These are phyloP conservation scores for Rhizophora apiculata DNA, from an alignment of 345 rosid genomes.

Conservation along the genomic window DNA sequence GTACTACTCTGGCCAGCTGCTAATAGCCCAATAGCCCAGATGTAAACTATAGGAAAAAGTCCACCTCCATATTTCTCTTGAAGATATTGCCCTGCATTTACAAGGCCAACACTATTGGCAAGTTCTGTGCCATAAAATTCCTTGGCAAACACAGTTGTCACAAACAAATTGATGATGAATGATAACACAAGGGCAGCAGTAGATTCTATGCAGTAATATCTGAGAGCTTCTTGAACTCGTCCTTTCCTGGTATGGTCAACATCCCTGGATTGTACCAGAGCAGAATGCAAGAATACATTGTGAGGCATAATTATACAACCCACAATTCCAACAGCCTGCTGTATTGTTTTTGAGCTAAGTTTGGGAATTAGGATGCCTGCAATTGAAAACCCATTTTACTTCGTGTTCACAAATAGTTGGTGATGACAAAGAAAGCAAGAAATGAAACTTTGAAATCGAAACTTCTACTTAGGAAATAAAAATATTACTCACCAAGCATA, in stretches of 20 bases:
- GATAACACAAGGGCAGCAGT: conserved; percentile 67
- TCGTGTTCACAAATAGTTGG: neutral
- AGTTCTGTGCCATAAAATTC: conserved; percentile 73
- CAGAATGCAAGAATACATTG: conserved; percentile 88
- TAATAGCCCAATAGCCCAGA: conserved; percentile 83
- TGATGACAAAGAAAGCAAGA: neutral
- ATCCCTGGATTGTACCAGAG: conserved; percentile 91
- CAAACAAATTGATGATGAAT: conserved; percentile 81
- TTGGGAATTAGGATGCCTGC: conserved; percentile 76
- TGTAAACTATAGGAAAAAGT: conserved; percentile 76
- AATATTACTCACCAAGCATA: conserved; percentile 52
- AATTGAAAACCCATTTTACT: conserved; percentile 9
- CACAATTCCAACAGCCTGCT: conserved; percentile 90
- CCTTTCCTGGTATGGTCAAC: conserved; percentile 57
- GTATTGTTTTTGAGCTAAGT: conserved; percentile 81
- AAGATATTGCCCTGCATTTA: conserved; percentile 85
- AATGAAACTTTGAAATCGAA: neutral
- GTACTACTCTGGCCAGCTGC: conserved; percentile 99
- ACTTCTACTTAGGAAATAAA: neutral
- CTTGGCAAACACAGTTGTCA: conserved; percentile 85
- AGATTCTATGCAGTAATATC: conserved; percentile 83
- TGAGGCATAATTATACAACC: conserved; percentile 98
- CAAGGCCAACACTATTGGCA: conserved; percentile 74
- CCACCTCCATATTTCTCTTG: conserved; percentile 90
- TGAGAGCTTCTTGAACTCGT: conserved; percentile 77